Percentiles rank a stretch among this genome's conserved stretches.
phyloP scores from a whole-genome alignment of 2,329 filamentous ascomycete genomes.

The Calonectria ilicicola region DNA sequence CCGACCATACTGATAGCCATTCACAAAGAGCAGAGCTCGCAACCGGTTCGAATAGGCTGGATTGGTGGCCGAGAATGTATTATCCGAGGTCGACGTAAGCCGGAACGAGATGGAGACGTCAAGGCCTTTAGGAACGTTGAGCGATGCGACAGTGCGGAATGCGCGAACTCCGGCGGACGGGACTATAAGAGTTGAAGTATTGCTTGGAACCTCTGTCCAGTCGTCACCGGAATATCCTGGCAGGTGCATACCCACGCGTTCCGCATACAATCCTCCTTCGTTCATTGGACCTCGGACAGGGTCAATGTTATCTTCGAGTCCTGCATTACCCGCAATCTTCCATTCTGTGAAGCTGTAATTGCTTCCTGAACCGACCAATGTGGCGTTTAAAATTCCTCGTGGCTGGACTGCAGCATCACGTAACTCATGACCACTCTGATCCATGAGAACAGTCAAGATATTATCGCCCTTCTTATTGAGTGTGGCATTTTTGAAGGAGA shows the following conservation, averaged over 20 bases:
- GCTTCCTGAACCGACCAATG: slow-evolving; percentile 53
- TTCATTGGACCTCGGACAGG: slow-evolving; percentile 66
- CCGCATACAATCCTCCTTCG: slow-evolving; percentile 69
- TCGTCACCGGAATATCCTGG: slow-evolving; percentile 63
- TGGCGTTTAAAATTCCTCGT: slow-evolving; percentile 65
- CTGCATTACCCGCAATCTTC: slow-evolving; percentile 69
- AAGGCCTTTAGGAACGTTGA: slow-evolving; percentile 62
- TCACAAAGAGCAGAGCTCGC: slow-evolving; percentile 70
- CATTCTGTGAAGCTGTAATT: slow-evolving; percentile 61
- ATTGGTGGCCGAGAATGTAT: slow-evolving; percentile 49
- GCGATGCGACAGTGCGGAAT: slow-evolving; percentile 65
- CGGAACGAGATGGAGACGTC: slow-evolving; percentile 69
- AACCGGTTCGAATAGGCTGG: slow-evolving; percentile 50
- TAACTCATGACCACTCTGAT: slow-evolving; percentile 71
- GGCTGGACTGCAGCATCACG: slow-evolving; percentile 59
- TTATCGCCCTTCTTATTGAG: slow-evolving; percentile 55
- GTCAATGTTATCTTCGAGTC: slow-evolving; percentile 63
- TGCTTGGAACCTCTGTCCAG: slow-evolving; percentile 51
- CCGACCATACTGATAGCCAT: slow-evolving; percentile 73
- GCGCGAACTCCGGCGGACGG: slow-evolving; percentile 64
- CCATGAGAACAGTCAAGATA: slow-evolving; percentile 66
- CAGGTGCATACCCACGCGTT: slow-evolving; percentile 70
- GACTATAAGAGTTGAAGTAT: slow-evolving; percentile 54
- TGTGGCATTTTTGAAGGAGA: slow-evolving; percentile 64
- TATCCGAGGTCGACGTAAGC: slow-evolving; percentile 57